Percentiles rank a stretch among this genome's conserved stretches.
Conservation (phyloP, 75 land plant species). For the Gnetum montanum region DNA sequence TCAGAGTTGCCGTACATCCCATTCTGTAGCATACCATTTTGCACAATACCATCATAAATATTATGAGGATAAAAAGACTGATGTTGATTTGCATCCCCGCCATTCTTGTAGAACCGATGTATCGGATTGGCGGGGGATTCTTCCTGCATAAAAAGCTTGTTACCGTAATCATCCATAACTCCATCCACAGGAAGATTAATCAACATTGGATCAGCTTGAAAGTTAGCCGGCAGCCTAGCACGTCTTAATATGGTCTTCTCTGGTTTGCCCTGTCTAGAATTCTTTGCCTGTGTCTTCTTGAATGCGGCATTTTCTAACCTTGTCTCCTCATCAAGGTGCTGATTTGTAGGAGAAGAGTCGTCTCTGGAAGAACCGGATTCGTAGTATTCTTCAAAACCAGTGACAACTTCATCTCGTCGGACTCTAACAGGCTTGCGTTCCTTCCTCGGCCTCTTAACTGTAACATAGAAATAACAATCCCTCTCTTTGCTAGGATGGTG, state of each 20-base stretch:
- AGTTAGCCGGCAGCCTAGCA: neutral
- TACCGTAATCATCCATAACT: neutral
- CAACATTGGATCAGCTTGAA: neutral
- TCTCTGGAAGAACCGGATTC: conserved; percentile 28
- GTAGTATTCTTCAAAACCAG: conserved; percentile 18
- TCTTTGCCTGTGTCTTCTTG: neutral
- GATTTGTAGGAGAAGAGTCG: conserved; percentile 14
- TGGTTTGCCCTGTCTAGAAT: neutral
- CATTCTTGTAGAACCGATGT: neutral
- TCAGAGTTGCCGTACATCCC: neutral
- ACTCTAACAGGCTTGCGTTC: conserved; percentile 29
- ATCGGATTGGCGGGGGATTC: neutral
- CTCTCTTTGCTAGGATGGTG: conserved; percentile 45
- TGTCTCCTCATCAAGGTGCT: neutral
- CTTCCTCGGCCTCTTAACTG: conserved; percentile 39
- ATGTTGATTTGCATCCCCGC: neutral
- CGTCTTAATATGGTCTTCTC: conserved; percentile 23
- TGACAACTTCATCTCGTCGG: conserved; percentile 27
- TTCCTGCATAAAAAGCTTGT: neutral
- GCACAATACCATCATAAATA: neutral
- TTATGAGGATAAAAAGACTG: neutral
- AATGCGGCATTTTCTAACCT: neutral
- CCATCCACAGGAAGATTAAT: neutral
- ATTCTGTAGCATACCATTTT: neutral
- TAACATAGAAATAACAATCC: conserved; percentile 52